phyloP scores from a whole-genome alignment of 331 rosid genomes.

The Acacia concinna region DNA sequence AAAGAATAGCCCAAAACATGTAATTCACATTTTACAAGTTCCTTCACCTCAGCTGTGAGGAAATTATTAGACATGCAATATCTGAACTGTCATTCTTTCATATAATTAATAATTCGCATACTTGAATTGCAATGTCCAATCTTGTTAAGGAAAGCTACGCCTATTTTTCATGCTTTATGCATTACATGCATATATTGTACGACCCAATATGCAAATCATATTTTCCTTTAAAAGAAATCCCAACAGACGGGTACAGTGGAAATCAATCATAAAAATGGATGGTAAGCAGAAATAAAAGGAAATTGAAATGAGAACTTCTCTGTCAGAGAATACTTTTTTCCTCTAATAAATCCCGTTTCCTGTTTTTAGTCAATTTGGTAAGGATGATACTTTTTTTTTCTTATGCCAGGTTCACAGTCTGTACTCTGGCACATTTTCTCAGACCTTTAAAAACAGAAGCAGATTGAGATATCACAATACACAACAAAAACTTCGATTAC shows the following conservation, averaged over 20 bases:
- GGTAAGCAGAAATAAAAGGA: neutral
- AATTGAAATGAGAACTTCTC: neutral
- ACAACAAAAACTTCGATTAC: neutral
- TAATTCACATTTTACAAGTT: constrained; percentile 5
- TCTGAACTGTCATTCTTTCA: neutral
- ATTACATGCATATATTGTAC: neutral
- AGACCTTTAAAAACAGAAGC: neutral
- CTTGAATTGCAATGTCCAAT: constrained; percentile 5
- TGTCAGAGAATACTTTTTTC: neutral
- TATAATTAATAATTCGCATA: neutral
- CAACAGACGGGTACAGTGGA: neutral
- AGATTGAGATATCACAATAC: neutral
- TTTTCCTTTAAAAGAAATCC: constrained; percentile 1
- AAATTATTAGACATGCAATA: constrained; percentile 2
- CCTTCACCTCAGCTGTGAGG: neutral
- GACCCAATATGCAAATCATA: neutral
- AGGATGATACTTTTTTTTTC: neutral
- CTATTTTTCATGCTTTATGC: neutral
- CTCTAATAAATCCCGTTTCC: neutral
- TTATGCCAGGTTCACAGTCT: neutral
- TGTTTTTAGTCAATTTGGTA: neutral
- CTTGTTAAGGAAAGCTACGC: neutral
- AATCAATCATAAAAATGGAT: constrained; percentile 18
- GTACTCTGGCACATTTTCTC: neutral
- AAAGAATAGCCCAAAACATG: constrained; percentile 12